phyloP scores from a whole-genome alignment of 129 eudicot species.

The Pseudognaphalium luteoalbum region DNA sequence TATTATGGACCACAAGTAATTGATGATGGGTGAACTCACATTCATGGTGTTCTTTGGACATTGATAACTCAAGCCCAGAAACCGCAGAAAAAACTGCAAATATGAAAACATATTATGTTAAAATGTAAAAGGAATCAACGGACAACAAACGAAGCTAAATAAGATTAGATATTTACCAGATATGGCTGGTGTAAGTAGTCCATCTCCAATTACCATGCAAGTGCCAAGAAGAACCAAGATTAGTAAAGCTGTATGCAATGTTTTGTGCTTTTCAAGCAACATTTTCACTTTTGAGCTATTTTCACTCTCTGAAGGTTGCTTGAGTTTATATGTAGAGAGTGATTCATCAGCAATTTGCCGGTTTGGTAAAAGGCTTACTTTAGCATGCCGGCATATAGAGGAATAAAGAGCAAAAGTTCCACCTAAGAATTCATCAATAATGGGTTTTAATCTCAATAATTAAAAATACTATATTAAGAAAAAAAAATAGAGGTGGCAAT shows the following conservation, averaged over 20 bases:
- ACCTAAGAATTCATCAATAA: slow-evolving; percentile 42
- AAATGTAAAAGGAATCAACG: slow-evolving; percentile 16
- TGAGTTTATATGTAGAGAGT: slow-evolving; percentile 68
- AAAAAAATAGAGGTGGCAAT: background rate
- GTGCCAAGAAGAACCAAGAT: slow-evolving; percentile 83
- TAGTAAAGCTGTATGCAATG: slow-evolving; percentile 79
- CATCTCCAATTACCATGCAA: slow-evolving; percentile 91
- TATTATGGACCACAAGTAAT: slow-evolving; percentile 8
- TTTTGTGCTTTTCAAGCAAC: slow-evolving; percentile 69
- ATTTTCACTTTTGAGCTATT: slow-evolving; percentile 51
- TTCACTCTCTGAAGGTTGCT: slow-evolving; percentile 60
- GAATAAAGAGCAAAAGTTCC: slow-evolving; percentile 94
- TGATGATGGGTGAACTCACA: slow-evolving; percentile 46
- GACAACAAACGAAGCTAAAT: background rate
- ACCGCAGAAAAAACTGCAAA: slow-evolving; percentile 80
- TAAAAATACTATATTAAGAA: background rate
- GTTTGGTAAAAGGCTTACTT: slow-evolving; percentile 80
- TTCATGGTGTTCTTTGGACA: slow-evolving; percentile 75
- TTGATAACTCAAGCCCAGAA: slow-evolving; percentile 82
- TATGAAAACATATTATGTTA: background rate
- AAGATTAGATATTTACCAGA: slow-evolving; percentile 45
- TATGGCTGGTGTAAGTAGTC: slow-evolving; percentile 76
- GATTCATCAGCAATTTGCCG: slow-evolving; percentile 71
- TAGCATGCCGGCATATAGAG: slow-evolving; percentile 73
- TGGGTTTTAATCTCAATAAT: background rate